Evolutionary conservation across 306 rosid species (phyloP), one percentile per base, ranked within the genome.

Genomic region (Rubus parviflorus): DNA sequence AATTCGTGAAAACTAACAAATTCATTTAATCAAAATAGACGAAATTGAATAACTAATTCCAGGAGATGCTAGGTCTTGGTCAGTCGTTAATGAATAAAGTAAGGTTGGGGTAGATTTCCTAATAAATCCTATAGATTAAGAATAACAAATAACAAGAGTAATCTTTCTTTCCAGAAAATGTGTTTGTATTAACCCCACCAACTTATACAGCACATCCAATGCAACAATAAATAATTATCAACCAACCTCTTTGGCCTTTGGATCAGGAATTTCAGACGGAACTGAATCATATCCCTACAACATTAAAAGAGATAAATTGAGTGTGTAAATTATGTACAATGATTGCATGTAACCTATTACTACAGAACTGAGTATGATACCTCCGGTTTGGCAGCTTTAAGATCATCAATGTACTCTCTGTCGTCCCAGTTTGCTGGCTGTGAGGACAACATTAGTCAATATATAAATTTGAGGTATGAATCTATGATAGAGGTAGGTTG

Each of bases 391-490:
- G 68, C 86, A 52, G 81, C 90, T 75, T 86, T 82, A 56, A 90
- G 90, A 35, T 93, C 88, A 30, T 89, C 87, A 42, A 89, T 87
- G 83, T 87, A 90, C 76, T 93, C 96, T 83, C 82, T 90, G 48
- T 90, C 97, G 49, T 93, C 97, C 97, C 97, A 93, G 76, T 93
- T 89, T 37, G 90, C 85, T 47, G 96, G 97, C 97, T 93, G 87
- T 77, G 62, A 74, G 51, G 66, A 12, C 35, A 66, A 75, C 37
- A 61, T 30, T 71, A 75, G 62, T 73, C 48, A 80, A 48, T 37
- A 37, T 13, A 48, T 38, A 38, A 47, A 13, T 37, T 52, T 53
- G 48, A 37, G 35, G 65, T 46, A 72, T 61, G 51, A 75, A 64
- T 60, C 19, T 51, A 46, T 19, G 3, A 75, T 40, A 40, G 20